Evolutionary conservation across 805 yeast genomes (phyloP).

Genomic region (Zygosaccharomyces siamensis): DNA sequence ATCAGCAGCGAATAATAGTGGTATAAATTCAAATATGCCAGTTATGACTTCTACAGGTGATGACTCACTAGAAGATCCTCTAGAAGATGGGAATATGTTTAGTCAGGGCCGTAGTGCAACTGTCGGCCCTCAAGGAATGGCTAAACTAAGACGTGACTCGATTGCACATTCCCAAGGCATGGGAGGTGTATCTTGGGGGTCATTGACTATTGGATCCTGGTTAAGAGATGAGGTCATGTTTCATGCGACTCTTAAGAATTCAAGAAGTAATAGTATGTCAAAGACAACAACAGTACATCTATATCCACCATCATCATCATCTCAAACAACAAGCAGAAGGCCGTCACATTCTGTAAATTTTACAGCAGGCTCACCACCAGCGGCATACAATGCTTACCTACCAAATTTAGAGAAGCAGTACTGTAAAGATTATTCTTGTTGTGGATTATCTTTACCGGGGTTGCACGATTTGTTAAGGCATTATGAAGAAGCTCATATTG

Average conservation of each 20-base stretch:
- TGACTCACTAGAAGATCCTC: constrained; percentile 91
- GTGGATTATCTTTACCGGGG: constrained; percentile 89
- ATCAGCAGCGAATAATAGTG: constrained; percentile 3
- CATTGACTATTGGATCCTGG: constrained; percentile 93
- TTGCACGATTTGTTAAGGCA: constrained; percentile 89
- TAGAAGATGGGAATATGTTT: constrained; percentile 95
- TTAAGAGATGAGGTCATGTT: constrained; percentile 86
- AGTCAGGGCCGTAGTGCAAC: constrained; percentile 38
- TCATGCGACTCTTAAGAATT: constrained; percentile 30
- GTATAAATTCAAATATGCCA: constrained; percentile 12
- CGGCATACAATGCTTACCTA: constrained; percentile 66
- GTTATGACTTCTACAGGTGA: constrained; percentile 47
- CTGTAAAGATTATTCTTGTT: constrained; percentile 94
- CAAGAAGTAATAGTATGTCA: constrained; percentile 12
- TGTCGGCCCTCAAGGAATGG: constrained; percentile 19
- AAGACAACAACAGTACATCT: constrained; percentile 11
- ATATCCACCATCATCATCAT: constrained; percentile 7
- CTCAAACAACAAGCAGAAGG: constrained; percentile 10
- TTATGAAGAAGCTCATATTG: constrained; percentile 92
- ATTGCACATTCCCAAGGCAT: constrained; percentile 96
- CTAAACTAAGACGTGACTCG: constrained; percentile 75
- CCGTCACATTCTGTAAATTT: constrained; percentile 11
- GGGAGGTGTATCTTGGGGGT: constrained; percentile 98
- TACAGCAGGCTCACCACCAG: constrained; percentile 48
- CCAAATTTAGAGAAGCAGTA: constrained; percentile 94